Base-by-base conservation (phyloP, 2,329 filamentous ascomycete genomes). In the Pyrenochaeta sp. region DNA sequence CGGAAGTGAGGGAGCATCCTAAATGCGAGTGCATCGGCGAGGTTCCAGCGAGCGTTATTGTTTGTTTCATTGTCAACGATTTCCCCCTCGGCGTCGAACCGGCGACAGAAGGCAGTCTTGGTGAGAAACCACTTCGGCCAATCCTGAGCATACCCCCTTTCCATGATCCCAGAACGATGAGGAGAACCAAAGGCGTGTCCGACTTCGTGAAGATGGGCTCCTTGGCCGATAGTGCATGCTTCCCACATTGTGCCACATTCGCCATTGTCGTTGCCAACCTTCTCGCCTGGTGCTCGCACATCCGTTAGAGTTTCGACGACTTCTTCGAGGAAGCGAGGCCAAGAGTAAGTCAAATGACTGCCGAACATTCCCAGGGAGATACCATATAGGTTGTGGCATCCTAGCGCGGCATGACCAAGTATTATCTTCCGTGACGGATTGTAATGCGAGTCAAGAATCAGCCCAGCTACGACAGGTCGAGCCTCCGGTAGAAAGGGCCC, bases 91-190 rank as follows among this genome's bases (percentile, higher is more conserved):
- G 19, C 2, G 11, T 23, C 10, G 7, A 34, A 15, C 5, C 18
- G 18, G 5, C 24, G 29, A 22, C 44, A 48, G 35, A 44, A 58
- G 5, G 53, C 59, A 7, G 57, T 62, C 22, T 56, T 53, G 1
- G 67, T 44, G 2, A 79, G 43, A 38, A 79, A 78, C 44, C 69
- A 70, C 37, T 70, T 69, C 0, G 68, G 65, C 77, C 77, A 79
- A 38, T 55, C 39, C 18, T 48, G 48, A 14, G 45, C 46, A 15
- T 51, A 51, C 6, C 40, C 40, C 18, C 44, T 32, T 15, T 74
- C 61, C 76, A 57, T 71, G 26, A 71, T 70, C 1, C 65, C 68
- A n/a, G 34, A 15, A 7, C 49, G 46, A 38, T 70, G 61, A 9
- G 58, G 51, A 6, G 60, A 67, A 4, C 67, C 67, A 48, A 73